Evolutionary conservation across 1,139 yeast species (phyloP), one percentile per base, ranked within the genome.

Genomic region (Candida sp.): DNA sequence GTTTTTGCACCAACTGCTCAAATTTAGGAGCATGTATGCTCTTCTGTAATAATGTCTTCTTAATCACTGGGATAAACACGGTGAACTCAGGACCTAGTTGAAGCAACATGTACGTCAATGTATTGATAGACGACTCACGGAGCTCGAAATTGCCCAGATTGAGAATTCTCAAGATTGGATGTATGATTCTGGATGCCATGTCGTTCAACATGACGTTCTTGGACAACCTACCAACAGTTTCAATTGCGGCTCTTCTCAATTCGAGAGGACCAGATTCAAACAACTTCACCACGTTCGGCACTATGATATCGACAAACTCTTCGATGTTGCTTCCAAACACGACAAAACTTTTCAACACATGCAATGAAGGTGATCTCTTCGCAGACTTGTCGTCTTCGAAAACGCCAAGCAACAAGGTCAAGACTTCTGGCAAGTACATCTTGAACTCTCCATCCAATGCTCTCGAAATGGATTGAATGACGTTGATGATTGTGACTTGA

Each of bases 371-470:
- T 33, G 81, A 81, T 42, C 84, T 75, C 39, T 84, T 84, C 1
- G 81, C 77, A 0, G 91, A 80, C 54, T 81, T 84, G 58, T 93
- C 98, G 50, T 84, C 85, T 50, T 90, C 96, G 53, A 94, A 76
- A 3, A 91, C 90, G 47, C 87, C 86, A 46, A 94, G 73, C 64
- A 94, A 77, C 46, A 90, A 72, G 0, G 96, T 91, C 49, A 94
- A 75, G 1, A 94, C 83, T 31, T 85, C 85, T 0, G 97, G 90
- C 54, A 96, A 75, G 64, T 88, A 88, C 67, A 87, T 79, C 61
- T 91, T 93, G 71, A 96, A 94, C 62, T 94, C 99, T 2, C 97
- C 96, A 55, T 91, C 97, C 49, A 94, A 75, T 0, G 98, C 94
- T 49, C 84, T 82, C 0, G 98, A 90, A 44, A 94, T 84, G 1